Base-by-base conservation (phyloP, 352 stramenopile genomes). In the Aphanomyces stellatus region DNA sequence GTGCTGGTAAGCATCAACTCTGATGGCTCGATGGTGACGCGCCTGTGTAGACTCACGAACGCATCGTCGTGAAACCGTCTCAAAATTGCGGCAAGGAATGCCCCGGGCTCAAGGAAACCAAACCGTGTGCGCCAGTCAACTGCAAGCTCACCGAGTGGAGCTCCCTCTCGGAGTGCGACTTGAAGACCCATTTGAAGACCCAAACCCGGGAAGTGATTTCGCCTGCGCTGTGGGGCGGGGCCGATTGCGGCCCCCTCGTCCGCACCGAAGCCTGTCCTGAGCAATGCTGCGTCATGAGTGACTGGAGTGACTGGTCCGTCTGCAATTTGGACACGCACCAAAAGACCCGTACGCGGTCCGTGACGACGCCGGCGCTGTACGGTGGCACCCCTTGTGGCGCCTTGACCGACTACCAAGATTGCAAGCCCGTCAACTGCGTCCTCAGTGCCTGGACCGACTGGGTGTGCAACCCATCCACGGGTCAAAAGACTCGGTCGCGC, bases 111-210 rank as follows among this genome's bases (percentile, higher is more conserved):
- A 69, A 72, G 0, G 66, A 75, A 46, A 73, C 68, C 1, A 70
- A 77, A 4, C 27, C 63, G 5, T 90, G 81, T 37, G 62, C 73
- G 0, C 25, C 71, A 2, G 71, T 74, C 6, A 74, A 86, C 55
- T 91, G 80, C 61, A 74, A 74, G 40, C 76, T 87, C 0, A 86
- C 68, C 7, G 80, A 79, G 4, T 91, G 82, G 80, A 74, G 61
- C 0, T 53, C 65, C 17, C 88, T 77, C 55, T 77, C 71, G 0
- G 8, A 40, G 1, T 91, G 82, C 43, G 71, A 85, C 30, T 59
- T 70, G 1, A 75, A 57, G 49, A 57, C 49, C 17, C 49, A 57
- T 34, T 1, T 57, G 78, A 4, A 81, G 69, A 35, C 80, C 76
- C 22, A 57, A 57, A 80, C 74, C 22, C 78, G 82, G 4, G 72